These are phyloP conservation scores for Carex sylvatica DNA, from an alignment of 202 grass and related monocot genomes.

Conservation along the genomic window DNA sequence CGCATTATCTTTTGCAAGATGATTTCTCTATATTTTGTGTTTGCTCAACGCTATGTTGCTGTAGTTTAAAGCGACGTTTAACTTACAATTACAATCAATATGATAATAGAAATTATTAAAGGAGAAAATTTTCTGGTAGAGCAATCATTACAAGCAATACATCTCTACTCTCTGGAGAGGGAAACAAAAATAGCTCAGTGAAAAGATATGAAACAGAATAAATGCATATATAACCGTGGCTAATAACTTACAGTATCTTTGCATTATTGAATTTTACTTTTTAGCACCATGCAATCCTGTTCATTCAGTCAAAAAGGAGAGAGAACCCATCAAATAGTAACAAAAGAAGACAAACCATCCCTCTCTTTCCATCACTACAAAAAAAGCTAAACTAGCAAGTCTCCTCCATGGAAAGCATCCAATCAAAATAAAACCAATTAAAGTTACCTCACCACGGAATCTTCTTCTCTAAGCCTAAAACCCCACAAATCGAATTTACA, in stretches of 20 bases:
- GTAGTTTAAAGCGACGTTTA: neutral
- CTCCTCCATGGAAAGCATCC: neutral
- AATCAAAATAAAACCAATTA: constrained; percentile 10
- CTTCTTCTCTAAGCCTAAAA: constrained; percentile 24
- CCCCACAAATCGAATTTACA: constrained; percentile 20
- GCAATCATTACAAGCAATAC: constrained; percentile 7
- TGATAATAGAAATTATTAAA: neutral
- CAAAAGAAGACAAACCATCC: constrained; percentile 22
- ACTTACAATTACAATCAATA: neutral
- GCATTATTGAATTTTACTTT: constrained; percentile 25
- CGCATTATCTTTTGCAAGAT: neutral
- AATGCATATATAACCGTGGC: neutral
- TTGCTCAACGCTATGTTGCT: neutral
- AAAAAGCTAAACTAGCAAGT: constrained; percentile 10
- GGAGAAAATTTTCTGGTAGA: neutral
- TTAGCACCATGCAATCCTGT: constrained; percentile 1
- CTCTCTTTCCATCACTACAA: constrained; percentile 9
- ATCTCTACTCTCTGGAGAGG: neutral
- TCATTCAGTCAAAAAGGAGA: constrained; percentile 20
- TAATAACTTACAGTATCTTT: constrained; percentile 9
- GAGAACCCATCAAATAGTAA: constrained; percentile 19
- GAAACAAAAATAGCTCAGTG: neutral
- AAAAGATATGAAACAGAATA: neutral
- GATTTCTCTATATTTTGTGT: neutral
- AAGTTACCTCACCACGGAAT: neutral